Evolutionary conservation across 2,329 filamentous ascomycete species (phyloP), one percentile per base, ranked within the genome.

Genomic region (Aspergillus persii): DNA sequence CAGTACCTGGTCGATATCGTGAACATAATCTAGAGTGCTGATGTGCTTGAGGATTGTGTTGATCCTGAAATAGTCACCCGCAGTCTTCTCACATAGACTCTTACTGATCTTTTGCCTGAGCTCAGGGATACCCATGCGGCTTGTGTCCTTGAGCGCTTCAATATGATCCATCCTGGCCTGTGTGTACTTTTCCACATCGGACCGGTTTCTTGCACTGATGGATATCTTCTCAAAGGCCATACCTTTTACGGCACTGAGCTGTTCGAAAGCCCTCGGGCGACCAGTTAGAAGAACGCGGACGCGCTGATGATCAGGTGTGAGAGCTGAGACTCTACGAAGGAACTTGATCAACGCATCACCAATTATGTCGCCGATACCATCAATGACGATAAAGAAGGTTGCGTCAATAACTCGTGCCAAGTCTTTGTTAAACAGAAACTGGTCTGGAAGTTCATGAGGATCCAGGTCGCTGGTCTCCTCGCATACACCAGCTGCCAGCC

Each of bases 301-400:
- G 26, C 59, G 58, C 15, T 56, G 50, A 44, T 60, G 60, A n/a
- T 53, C 46, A 3, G 47, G 31, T 18, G 56, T 50, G 9, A 59
- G 49, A 1, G 39, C 27, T 4, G 59, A 54, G 3, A 56, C 58
- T 18, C 50, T 41, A 26, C 62, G 60, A 9, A 70, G 58, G 18
- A 70, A 67, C 12, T 63, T 53, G 9, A 69, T 44, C 23, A 70
- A 53, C 6, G 64, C 59, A 47, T 66, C 62, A 3, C 64, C 63
- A 3, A 62, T 50, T 4, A 2, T 83, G 81, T 31, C 85, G 80
- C 64, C 63, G 74, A 83, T 64, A 72, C 84, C 36, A 69, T 85
- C 44, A 76, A 85, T 70, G 71, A 76, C 60, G 77, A 80, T 39
- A 63, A 79, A 53, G 69, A 82, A 64, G 6, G 62, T 67, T 5